Conservation (phyloP, 352 stramenopile genomes). For the Blastocystis sp. region DNA sequence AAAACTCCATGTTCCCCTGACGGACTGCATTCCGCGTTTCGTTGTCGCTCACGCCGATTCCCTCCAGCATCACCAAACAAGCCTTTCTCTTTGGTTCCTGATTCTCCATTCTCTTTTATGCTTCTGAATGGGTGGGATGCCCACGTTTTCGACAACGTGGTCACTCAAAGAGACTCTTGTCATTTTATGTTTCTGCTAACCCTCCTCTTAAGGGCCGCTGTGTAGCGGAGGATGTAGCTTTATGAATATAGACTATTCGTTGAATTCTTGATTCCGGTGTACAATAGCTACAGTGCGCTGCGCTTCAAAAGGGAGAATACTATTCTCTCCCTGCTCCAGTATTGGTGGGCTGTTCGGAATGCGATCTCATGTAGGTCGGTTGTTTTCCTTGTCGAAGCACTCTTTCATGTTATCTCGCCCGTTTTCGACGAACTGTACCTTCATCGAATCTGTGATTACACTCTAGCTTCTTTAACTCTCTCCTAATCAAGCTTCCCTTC, state of each 20-base stretch:
- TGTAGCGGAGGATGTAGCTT: background rate
- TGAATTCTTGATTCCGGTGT: background rate
- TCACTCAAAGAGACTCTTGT: background rate
- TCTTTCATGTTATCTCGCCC: background rate
- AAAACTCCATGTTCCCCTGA: background rate
- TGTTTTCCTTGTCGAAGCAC: background rate
- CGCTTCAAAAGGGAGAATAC: background rate
- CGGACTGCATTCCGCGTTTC: background rate
- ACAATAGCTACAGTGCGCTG: background rate
- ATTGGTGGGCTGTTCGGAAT: background rate
- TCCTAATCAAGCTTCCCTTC: background rate
- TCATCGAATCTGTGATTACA: background rate
- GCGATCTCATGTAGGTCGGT: background rate
- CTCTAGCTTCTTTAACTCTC: background rate
- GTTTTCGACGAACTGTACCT: background rate
- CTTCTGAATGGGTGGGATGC: background rate
- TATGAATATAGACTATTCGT: background rate
- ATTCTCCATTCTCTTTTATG: background rate
- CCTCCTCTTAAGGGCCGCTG: too few species aligned
- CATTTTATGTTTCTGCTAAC: too few species aligned
- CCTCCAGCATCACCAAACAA: slow-evolving; percentile 22
- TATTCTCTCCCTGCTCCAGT: background rate
- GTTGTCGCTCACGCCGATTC: background rate
- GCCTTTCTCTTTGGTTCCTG: background rate
- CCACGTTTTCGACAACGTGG: background rate